A percentile compares a stretch with the other conserved stretches of the same genome.
These are phyloP conservation scores for Perkinsus marinus DNA, from an alignment of 169 alveolate species.

Conservation along the genomic window DNA sequence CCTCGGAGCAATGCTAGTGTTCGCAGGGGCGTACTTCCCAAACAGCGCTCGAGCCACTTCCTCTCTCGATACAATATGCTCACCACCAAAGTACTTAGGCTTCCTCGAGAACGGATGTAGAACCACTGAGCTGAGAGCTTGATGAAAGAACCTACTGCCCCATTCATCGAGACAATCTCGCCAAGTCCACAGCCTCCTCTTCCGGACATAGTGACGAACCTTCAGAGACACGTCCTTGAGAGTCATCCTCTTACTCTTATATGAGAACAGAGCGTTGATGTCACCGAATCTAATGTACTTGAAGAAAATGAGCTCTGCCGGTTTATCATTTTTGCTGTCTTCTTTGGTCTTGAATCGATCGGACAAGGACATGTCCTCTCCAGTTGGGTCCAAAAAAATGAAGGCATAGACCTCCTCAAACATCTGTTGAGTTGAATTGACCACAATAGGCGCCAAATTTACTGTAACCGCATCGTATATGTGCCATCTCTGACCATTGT, in stretches of 20 bases:
- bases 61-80: not conserved
- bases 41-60: not conserved
- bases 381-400: not conserved
- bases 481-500: not conserved
- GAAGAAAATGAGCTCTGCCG: not conserved
- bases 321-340: not conserved
- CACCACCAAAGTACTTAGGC: not conserved
- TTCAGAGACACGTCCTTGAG: not conserved
- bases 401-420: not conserved
- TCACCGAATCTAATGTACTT: not conserved
- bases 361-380: not conserved
- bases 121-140: not conserved
- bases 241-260: not conserved
- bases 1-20: not conserved
- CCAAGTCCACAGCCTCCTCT: not conserved
- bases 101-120: not conserved
- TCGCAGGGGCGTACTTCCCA: not conserved
- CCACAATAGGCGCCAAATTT: not conserved
- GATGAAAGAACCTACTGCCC: not conserved
- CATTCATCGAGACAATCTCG: not conserved
- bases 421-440: not conserved
- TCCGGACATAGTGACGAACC: not conserved
- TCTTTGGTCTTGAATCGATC: not conserved
- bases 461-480: not conserved
- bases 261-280: not conserved